phyloP scores from a whole-genome alignment of 441 rosid genomes.

The Gossypium schwendimanii region DNA sequence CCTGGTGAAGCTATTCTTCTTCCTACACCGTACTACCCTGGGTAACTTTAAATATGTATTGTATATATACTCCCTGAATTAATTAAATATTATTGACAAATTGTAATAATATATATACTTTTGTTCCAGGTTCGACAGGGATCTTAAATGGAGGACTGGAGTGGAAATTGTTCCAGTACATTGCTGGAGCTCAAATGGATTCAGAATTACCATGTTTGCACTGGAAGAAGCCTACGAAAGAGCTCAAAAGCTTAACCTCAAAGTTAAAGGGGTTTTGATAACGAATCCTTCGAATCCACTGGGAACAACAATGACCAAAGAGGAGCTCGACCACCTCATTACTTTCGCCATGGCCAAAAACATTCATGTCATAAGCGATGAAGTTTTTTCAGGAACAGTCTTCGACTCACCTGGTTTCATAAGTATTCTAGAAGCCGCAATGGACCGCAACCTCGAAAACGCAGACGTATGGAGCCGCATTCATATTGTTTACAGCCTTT shows the following conservation, averaged over 20 bases:
- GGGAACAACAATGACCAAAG: conserved; percentile 43
- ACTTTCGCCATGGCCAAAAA: conserved; percentile 27
- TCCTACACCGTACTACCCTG: conserved; percentile 64
- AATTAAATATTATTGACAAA: neutral
- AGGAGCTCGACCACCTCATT: conserved; percentile 38
- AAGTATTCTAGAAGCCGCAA: conserved; percentile 34
- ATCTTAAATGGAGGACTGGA: conserved; percentile 55
- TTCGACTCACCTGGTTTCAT: conserved; percentile 39
- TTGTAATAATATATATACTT: neutral
- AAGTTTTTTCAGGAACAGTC: conserved; percentile 50
- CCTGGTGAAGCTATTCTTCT: conserved; percentile 64
- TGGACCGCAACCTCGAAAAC: conserved; percentile 19
- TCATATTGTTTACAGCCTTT: conserved; percentile 49
- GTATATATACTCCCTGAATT: neutral
- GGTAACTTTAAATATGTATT: conserved; percentile 28
- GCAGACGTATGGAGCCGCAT: conserved; percentile 26
- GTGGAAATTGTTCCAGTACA: conserved; percentile 48
- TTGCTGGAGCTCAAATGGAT: conserved; percentile 41
- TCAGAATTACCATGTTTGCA: conserved; percentile 41
- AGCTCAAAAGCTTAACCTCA: conserved; percentile 33
- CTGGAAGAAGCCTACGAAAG: conserved; percentile 42
- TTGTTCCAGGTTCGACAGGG: conserved; percentile 51
- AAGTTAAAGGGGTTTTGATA: conserved; percentile 42
- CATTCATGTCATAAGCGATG: conserved; percentile 48
- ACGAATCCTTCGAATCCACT: conserved; percentile 65